Percentiles rank a stretch among this genome's conserved stretches.
phyloP scores from a whole-genome alignment of 768 basidiomycete genomes.

The Rhizopogon roseolus region DNA sequence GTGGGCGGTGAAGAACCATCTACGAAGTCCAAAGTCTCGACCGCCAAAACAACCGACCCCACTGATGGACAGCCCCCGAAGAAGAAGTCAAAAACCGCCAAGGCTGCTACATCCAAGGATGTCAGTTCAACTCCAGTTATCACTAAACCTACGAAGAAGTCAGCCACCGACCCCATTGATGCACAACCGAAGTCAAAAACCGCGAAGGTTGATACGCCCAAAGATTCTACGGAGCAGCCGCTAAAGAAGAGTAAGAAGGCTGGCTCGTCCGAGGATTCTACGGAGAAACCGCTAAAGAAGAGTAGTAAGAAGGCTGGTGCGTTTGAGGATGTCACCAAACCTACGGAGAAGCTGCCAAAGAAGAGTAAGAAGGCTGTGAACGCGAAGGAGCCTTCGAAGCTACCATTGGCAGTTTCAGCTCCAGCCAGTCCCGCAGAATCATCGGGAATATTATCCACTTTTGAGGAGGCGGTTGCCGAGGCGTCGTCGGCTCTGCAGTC shows the following conservation, averaged over 20 bases:
- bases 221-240: not conserved
- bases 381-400: not conserved
- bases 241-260: slow-evolving; percentile 7
- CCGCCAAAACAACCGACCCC: not conserved
- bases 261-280: not conserved
- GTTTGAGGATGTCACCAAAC: not conserved
- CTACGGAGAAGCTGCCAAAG: not conserved
- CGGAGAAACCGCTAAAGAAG: slow-evolving; percentile 4
- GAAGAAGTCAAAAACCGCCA: slow-evolving; percentile 1
- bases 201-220: slow-evolving; percentile 9
- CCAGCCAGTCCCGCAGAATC: not conserved
- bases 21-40: slow-evolving; percentile 4
- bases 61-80: not conserved
- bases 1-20: not conserved
- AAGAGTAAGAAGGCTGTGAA: slow-evolving; percentile 3
- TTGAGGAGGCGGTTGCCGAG: not conserved
- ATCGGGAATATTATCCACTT: not conserved
- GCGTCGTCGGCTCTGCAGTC: not conserved
- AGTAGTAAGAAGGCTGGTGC: slow-evolving; percentile 1
- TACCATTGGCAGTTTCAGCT: not conserved
- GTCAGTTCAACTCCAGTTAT: not conserved
- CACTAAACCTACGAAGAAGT: not conserved
- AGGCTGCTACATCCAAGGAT: slow-evolving; percentile 11
- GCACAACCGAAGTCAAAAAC: not conserved
- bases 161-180: not conserved